phyloP scores from a whole-genome alignment of 1,284 basidiomycete genomes.

The Ceraceosorus guamensis region DNA sequence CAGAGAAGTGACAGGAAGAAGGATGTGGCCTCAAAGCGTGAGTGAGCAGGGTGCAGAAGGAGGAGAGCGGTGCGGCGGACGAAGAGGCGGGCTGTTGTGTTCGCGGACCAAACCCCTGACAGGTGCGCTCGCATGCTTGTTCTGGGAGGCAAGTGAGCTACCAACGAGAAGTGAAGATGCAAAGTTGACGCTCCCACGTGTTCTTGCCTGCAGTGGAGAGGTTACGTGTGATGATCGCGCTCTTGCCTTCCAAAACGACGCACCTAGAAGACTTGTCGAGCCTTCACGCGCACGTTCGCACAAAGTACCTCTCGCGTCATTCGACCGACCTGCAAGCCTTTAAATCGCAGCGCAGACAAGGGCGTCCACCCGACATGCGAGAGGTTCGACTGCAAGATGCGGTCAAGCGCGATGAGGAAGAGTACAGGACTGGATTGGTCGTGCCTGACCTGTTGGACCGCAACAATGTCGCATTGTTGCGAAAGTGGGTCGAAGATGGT shows the following conservation, averaged over 20 bases:
- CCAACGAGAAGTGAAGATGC: no score
- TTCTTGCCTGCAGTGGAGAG: slow-evolving; percentile 24
- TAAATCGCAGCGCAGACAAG: slow-evolving; percentile 27
- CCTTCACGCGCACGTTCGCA: slow-evolving; percentile 34
- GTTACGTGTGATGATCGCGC: slow-evolving; percentile 36
- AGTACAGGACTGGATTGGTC: slow-evolving; percentile 41
- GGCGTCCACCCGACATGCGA: slow-evolving; percentile 30
- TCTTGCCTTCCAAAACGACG: slow-evolving; percentile 32
- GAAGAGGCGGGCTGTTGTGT: neutral
- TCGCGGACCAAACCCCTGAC: no score
- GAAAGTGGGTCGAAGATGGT: slow-evolving; percentile 35
- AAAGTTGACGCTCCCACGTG: slow-evolving; percentile 9
- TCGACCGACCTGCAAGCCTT: slow-evolving; percentile 31
- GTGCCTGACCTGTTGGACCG: slow-evolving; percentile 36
- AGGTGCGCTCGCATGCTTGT: neutral
- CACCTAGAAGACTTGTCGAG: slow-evolving; percentile 31
- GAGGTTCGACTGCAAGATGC: slow-evolving; percentile 32
- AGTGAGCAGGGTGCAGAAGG: neutral
- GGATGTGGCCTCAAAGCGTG: slow-evolving; percentile 16
- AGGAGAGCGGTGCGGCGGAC: neutral
- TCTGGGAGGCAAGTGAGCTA: neutral
- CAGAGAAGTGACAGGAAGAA: slow-evolving; percentile 27
- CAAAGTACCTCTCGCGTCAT: slow-evolving; percentile 34
- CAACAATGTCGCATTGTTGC: slow-evolving; percentile 36
- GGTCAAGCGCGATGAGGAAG: slow-evolving; percentile 26